A percentile compares a stretch with the other conserved stretches of the same genome.
Conservation (phyloP, 2,329 filamentous ascomycete species). For the Lasiodiplodia sp. region DNA sequence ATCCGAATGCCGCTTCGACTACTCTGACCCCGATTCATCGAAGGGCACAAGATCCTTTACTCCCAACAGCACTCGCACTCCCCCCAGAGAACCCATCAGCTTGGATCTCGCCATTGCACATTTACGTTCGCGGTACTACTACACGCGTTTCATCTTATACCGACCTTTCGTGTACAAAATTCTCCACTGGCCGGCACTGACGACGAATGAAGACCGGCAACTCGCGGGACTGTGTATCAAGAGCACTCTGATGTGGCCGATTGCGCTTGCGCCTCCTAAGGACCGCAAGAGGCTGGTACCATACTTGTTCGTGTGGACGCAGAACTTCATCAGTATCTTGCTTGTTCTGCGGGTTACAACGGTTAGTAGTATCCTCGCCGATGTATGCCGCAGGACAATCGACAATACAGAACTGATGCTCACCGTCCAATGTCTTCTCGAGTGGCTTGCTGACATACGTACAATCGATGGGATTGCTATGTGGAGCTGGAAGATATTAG, state of each 20-base stretch:
- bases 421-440: slow-evolving; percentile 62
- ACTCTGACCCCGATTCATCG: not conserved
- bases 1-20: slow-evolving; percentile 48
- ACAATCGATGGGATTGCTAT: slow-evolving; percentile 61
- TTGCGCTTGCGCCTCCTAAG: slow-evolving; percentile 64
- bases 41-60: slow-evolving; percentile 1
- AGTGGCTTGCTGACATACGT: slow-evolving; percentile 67
- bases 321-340: slow-evolving; percentile 67
- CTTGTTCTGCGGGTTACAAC: slow-evolving; percentile 63
- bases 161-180: slow-evolving; percentile 35
- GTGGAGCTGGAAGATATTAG: slow-evolving; percentile 59
- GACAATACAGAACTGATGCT: slow-evolving; percentile 55
- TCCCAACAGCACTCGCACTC: not conserved
- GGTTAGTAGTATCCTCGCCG: slow-evolving; percentile 58
- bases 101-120: slow-evolving; percentile 31
- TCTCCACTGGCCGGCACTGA: slow-evolving; percentile 58
- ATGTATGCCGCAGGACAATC: slow-evolving; percentile 61
- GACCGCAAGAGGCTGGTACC: slow-evolving; percentile 66
- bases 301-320: slow-evolving; percentile 67
- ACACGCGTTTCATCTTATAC: slow-evolving; percentile 33
- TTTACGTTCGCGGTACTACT: slow-evolving; percentile 35
- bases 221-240: slow-evolving; percentile 65
- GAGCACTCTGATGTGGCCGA: slow-evolving; percentile 66
- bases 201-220: slow-evolving; percentile 62
- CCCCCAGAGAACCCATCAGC: not conserved